phyloP scores from a whole-genome alignment of 768 basidiomycete genomes.

The Lactifluus hygrophoroides region DNA sequence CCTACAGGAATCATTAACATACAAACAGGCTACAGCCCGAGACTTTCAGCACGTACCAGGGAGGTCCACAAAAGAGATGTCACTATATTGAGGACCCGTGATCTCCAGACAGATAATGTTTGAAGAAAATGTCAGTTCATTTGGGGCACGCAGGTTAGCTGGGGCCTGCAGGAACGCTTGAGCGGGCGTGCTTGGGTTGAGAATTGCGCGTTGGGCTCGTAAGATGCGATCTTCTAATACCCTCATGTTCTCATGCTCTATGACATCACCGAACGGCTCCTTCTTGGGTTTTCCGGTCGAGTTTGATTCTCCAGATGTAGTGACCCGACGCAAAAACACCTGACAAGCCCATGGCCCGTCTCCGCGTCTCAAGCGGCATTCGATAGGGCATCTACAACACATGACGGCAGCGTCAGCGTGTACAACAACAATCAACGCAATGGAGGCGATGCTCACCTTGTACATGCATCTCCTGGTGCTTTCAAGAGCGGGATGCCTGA shows the following conservation, averaged over 20 bases:
- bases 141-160: background rate
- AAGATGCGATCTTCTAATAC: conserved; percentile 1
- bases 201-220: conserved; percentile 10
- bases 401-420: background rate
- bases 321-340: conserved; percentile 1
- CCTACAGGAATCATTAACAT: conserved; percentile 14
- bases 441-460: conserved; percentile 18
- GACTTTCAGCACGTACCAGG: conserved; percentile 19
- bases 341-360: conserved; percentile 8
- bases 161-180: background rate
- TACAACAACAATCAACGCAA: background rate
- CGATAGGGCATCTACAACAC: conserved; percentile 14
- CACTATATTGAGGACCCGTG: conserved; percentile 23
- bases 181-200: conserved; percentile 3
- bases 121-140: conserved; percentile 20
- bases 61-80: conserved; percentile 27
- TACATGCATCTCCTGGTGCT: conserved; percentile 24
- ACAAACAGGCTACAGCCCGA: background rate
- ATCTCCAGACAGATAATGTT: conserved; percentile 25
- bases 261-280: conserved; percentile 1
- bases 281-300: background rate
- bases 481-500: conserved; percentile 24
- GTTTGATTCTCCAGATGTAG: background rate
- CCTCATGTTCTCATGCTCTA: background rate
- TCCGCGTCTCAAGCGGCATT: conserved; percentile 10